phyloP scores from a whole-genome alignment of 192 early-diverging fungal species.

The Rhizophagus sp. region DNA sequence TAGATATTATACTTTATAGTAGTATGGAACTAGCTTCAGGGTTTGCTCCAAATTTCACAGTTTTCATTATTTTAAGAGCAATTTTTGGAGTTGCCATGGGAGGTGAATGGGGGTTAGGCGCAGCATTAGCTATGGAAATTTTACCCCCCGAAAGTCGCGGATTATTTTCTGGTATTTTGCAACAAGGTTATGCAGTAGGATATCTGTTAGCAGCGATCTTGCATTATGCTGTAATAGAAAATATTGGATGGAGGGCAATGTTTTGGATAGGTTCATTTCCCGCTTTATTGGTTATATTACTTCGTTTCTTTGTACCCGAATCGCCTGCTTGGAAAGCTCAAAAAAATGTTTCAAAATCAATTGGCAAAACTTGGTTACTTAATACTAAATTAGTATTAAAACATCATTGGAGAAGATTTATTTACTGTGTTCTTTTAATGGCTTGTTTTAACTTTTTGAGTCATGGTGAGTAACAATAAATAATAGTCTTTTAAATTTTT shows the following conservation, averaged over 20 bases:
- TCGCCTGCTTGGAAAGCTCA: constrained; percentile 52
- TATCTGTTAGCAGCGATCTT: constrained; percentile 65
- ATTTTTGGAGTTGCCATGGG: constrained; percentile 74
- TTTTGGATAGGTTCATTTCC: constrained; percentile 68
- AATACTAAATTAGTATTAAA: constrained; percentile 35
- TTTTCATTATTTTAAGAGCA: constrained; percentile 62
- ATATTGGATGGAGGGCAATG: constrained; percentile 66
- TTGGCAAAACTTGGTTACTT: constrained; percentile 26
- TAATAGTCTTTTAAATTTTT: background rate
- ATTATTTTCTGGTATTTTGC: constrained; percentile 74
- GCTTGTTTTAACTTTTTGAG: constrained; percentile 70
- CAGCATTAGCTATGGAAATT: constrained; percentile 71
- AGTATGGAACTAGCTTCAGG: constrained; percentile 65
- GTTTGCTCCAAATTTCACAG: constrained; percentile 59
- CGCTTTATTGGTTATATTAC: constrained; percentile 55
- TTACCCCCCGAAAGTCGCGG: constrained; percentile 68
- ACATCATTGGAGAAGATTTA: constrained; percentile 54
- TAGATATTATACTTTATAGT: constrained; percentile 63
- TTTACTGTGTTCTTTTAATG: constrained; percentile 62
- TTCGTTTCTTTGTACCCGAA: constrained; percentile 67
- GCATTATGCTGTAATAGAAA: constrained; percentile 56
- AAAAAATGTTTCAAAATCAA: constrained; percentile 36
- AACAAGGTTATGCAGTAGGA: constrained; percentile 71
- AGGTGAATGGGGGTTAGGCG: constrained; percentile 73
- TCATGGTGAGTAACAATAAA: constrained; percentile 43